Base-by-base conservation (phyloP, 164 flowering plant species). In the Chloranthus sessilifolius region DNA sequence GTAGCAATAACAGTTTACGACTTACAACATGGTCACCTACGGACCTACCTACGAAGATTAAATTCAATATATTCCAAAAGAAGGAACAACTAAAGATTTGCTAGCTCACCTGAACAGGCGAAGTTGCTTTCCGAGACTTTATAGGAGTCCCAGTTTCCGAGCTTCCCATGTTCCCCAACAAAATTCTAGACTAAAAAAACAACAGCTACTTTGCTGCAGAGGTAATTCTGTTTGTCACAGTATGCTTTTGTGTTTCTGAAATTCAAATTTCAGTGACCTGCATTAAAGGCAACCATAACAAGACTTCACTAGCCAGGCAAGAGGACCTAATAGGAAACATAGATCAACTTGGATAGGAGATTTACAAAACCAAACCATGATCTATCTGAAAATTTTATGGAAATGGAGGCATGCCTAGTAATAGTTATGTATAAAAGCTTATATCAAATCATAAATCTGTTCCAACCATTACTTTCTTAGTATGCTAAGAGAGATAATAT, bases 111-210 rank as follows among this genome's bases (percentile, higher is more conserved):
- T 61, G 64, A 43, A 75, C 63, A 37, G 85, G 74, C 55, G 88
- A 65, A 50, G 82, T 60, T 44, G 79, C 54, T 56, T 82, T 83
- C 19, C 83, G 89, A 38, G 80, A 20, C 61, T 79, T 88, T 2
- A 74, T 20, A 27, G 83, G 55, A 59, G 81, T 81, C 27, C 43
- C 76, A 25, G 83, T 85, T 44, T 85, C 92, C 49, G 58, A 66
- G 52, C 58, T 84, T 41, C 91, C 95, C 97, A 90, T 89, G 48
- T 26, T 50, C 34, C 63, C 52, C 37, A 51, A 58, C 1, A 21
- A 8, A 44, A 29, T 36, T 38, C 19, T 37, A 30, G 24, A 21
- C 41, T n/a, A n/a, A n/a, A n/a, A n/a, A 31, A 29, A 49, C 14
- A 28, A 19, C 31, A 43, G 29, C 43, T 50, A 23, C 29, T 30